These are phyloP conservation scores for Pseudogymnoascus verrucosus DNA, from an alignment of 2,329 filamentous ascomycete species.

Conservation along the genomic window DNA sequence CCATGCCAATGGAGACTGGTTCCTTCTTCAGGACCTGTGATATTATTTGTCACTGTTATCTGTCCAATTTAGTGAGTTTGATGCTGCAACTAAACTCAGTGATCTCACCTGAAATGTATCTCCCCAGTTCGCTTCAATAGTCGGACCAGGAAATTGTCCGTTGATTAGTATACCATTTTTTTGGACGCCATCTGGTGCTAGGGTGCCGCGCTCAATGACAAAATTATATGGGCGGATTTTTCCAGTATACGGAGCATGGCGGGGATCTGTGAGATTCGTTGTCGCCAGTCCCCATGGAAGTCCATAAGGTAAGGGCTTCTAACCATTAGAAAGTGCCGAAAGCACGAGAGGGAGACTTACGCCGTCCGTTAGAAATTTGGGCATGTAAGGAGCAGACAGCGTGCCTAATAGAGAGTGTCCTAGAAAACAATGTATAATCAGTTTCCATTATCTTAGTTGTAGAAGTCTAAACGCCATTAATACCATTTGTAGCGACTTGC, in stretches of 20 bases:
- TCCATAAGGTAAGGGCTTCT: not conserved
- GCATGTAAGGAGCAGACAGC: not conserved
- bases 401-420: not conserved
- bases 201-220: not conserved
- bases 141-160: conserved; percentile 29
- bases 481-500: not conserved
- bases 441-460: not conserved
- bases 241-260: not conserved
- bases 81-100: not conserved
- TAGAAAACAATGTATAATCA: not conserved
- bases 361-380: not conserved
- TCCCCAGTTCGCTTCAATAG: conserved; percentile 32
- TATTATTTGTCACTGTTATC: conserved; percentile 30
- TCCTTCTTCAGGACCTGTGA: conserved; percentile 34
- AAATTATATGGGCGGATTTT: not conserved
- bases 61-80: not conserved
- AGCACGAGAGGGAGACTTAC: not conserved
- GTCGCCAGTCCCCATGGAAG: not conserved
- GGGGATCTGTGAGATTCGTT: not conserved
- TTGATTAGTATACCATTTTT: conserved; percentile 28
- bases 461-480: not conserved
- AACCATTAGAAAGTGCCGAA: not conserved
- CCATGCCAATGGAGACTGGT: conserved; percentile 44
- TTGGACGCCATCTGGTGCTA: conserved; percentile 25
- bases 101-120: conserved; percentile 17